Evolutionary conservation across 2,329 filamentous ascomycete genomes (phyloP), one percentile per base, ranked within the genome.

Genomic region (Huntiella decipiens): DNA sequence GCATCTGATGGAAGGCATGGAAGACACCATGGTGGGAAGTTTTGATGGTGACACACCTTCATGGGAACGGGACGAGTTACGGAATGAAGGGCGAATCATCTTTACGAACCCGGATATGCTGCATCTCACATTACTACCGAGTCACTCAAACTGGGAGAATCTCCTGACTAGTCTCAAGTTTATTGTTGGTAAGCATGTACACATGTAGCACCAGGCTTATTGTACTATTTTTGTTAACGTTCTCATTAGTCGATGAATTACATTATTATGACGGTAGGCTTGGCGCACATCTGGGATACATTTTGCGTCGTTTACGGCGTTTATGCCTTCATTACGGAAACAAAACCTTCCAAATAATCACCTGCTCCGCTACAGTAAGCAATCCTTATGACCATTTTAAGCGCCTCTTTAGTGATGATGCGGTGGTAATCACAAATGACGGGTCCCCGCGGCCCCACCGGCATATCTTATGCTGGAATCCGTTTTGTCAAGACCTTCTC

Each of bases 101-200:
- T 95, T 98, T 56, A 98, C 91, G 0, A 98, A 98, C 54, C 91
- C 91, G 0, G 91, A 98, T 56, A 98, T 96, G 87, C 69, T 98
- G 33, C 91, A 98, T 54, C 75, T 95, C 32, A 92, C 85, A 0
- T 92, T 98, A 19, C 62, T 98, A 3, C 88, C 91, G 0, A 83
- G 95, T 56, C 91, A 98, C 62, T 80, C 85, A 51, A 73, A 73
- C 28, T 98, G 91, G 91, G 73, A 87, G 40, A 74, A 73, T 0
- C 96, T 94, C 53, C 60, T 98, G n/a, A 75, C 84, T 58, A 86
- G 94, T 53, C 63, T 98, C 11, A 82, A 79, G 52, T 95, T 82
- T 56, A 87, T 98, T 1, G 91, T 98, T 5, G 66, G 67, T 69
- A 56, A 52, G 66, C 59, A 36, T 10, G 7, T 19, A 15, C 17